Evolutionary conservation across 192 early-diverging fungal species (phyloP), one percentile per base, ranked within the genome.

Genomic region (Obelidium mucronatum): DNA sequence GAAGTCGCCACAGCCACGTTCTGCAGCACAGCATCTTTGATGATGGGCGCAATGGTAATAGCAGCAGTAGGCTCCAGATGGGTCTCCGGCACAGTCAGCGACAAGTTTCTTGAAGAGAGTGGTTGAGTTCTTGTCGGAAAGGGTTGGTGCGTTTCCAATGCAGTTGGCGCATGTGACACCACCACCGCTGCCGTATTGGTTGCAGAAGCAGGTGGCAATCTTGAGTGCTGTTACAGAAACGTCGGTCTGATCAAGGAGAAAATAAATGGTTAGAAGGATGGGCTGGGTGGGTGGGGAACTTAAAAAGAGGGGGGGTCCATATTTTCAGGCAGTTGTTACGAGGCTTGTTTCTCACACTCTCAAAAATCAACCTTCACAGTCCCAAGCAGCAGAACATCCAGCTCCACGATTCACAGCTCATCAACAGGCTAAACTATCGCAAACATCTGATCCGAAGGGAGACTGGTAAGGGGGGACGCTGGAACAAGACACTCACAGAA

Each of bases 171-270:
- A 76, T 2, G 36, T 33, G 22, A 22, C 15, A 17, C 74, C 74
- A 65, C 31, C 26, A 17, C 15, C 4, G 17, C n/a, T 11, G 1
- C 11, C 44, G 52, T 66, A 56, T 17, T 51, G 40, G 30, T n/a
- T 19, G 51, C 74, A 76, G 53, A 76, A 56, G 26, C 74, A 76
- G 33, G 63, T 24, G 22, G 74, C 74, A 48, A 76, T 76, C 26
- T 54, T 58, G 35, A 13, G 19, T 33, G 62, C 26, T 28, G 63
- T 40, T 1, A 56, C 39, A 1, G 54, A 67, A 34, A 37, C n/a
- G 36, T 76, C 65, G 51, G 35, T 66, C 74, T 76, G 52, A 36
- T 55, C 13, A 6, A n/a, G n/a, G n/a, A n/a, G n/a, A n/a, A n/a
- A n/a, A n/a, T n/a, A n/a, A n/a, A n/a, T n/a, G n/a, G n/a, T n/a